phyloP scores from a whole-genome alignment of 75 land plant species.

The Chamaecyparis obtusa region DNA sequence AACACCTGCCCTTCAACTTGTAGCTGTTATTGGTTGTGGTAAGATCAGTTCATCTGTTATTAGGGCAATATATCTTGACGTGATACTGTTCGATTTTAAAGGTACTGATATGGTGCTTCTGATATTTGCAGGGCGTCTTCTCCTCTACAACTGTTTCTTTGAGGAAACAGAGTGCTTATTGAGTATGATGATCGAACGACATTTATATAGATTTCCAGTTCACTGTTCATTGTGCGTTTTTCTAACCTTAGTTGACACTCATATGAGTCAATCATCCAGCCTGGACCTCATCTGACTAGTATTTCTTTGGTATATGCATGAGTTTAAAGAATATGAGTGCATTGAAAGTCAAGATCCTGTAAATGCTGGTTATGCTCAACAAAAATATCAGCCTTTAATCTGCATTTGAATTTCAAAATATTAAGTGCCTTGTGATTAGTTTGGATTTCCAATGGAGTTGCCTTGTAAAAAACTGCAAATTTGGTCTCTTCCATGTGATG shows the following conservation, averaged over 20 bases:
- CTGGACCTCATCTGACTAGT: neutral
- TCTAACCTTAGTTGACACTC: neutral
- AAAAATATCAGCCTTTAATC: neutral
- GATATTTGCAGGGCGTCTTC: slow-evolving; percentile 19
- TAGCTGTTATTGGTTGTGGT: slow-evolving; percentile 22
- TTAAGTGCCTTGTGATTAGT: neutral
- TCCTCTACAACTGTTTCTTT: slow-evolving; percentile 17
- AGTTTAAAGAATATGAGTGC: neutral
- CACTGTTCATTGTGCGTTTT: neutral
- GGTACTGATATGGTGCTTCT: neutral
- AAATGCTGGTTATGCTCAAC: neutral
- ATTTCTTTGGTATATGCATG: neutral
- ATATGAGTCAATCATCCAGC: neutral
- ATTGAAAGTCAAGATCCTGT: neutral
- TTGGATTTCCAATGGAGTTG: neutral
- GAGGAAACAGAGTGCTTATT: slow-evolving; percentile 24
- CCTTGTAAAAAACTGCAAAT: neutral
- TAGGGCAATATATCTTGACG: neutral
- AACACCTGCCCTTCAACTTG: slow-evolving; percentile 10
- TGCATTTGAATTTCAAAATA: neutral
- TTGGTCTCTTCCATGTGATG: neutral
- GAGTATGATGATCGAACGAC: slow-evolving; percentile 18
- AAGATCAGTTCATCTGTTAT: neutral
- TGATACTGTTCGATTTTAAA: neutral
- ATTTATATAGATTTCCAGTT: slow-evolving; percentile 9